Percentiles rank a stretch among this genome's conserved stretches.
Conservation (phyloP, 2,329 filamentous ascomycete species). For the Calonectria naviculata region DNA sequence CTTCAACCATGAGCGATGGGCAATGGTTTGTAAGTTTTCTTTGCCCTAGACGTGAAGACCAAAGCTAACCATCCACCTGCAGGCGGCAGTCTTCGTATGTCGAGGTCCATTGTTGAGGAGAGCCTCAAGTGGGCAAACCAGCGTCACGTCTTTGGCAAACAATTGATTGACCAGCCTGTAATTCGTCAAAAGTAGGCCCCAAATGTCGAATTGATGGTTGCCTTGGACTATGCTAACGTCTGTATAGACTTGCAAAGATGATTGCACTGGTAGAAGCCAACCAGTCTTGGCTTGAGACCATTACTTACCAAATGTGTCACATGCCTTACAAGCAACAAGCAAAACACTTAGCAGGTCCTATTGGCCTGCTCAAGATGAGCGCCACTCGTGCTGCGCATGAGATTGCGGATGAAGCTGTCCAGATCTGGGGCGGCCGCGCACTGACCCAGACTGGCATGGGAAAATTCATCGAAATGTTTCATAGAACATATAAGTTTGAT, state of each 20-base stretch:
- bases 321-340: slow-evolving; percentile 84
- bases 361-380: slow-evolving; percentile 84
- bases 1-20: slow-evolving; percentile 90
- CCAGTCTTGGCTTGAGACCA: slow-evolving; percentile 87
- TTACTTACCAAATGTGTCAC: slow-evolving; percentile 91
- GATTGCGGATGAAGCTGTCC: slow-evolving; percentile 84
- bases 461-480: slow-evolving; percentile 83
- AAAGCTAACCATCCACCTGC: not conserved
- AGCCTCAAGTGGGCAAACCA: slow-evolving; percentile 91
- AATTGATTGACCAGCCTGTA: slow-evolving; percentile 83
- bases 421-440: slow-evolving; percentile 86
- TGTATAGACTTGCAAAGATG: slow-evolving; percentile 76
- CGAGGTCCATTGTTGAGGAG: slow-evolving; percentile 80
- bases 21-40: slow-evolving; percentile 70
- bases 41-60: slow-evolving; percentile 51
- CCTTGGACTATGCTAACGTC: not conserved
- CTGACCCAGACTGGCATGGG: slow-evolving; percentile 88
- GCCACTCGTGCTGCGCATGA: slow-evolving; percentile 82
- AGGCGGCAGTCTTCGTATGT: slow-evolving; percentile 49
- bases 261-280: slow-evolving; percentile 83
- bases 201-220: fast-evolving
- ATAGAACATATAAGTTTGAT: slow-evolving; percentile 86
- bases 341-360: slow-evolving; percentile 80
- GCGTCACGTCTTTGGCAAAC: slow-evolving; percentile 84
- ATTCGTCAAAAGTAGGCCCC: slow-evolving; percentile 75